Evolutionary conservation across 345 rosid genomes (phyloP), one percentile per base, ranked within the genome.

Genomic region (Eucalyptus coolabah): DNA sequence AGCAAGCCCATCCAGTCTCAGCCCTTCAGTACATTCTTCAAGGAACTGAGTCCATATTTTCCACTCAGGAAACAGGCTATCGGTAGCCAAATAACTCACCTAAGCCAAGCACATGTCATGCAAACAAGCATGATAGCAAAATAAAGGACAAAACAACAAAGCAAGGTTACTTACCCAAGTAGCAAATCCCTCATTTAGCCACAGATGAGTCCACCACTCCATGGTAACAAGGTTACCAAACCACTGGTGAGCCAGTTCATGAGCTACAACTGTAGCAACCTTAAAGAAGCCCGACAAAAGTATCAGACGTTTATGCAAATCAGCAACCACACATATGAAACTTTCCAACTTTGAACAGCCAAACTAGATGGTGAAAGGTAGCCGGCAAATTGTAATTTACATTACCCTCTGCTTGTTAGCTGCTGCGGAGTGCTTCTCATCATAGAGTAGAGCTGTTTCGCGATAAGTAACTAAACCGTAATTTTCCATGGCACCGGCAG

Each of bases 161-260:
- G 30, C 50, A 86, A 83, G 86, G 87, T 40, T 91, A 85, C 51
- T 69, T 97, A 98, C 99, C 99, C 99, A 98, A 63, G 99, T 98
- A 60, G 99, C 99, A 94, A 98, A 98, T 90, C 99, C 99, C 93
- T 98, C 99, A 90, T 98, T 98, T 86, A 97, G 95, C 99, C 99
- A 98, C 88, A 98, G 93, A 92, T 98, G 96, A 5, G 99, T 98
- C 99, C 99, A 98, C 99, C 99, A 98, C 91, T 98, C 99, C 99
- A 98, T 98, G 82, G 99, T 97, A 87, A 98, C 99, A 91, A 98
- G 99, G 94, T 98, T 97, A 45, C 99, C 99, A 92, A 98, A 98
- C 99, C 99, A 98, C 92, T 98, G 99, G 91, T 98, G 99, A 85
- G 99, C 99, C 77, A 98, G 94, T 92, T 98, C 99, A 95, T 98